Evolutionary conservation across 208 protist species (phyloP), one percentile per base, ranked within the genome.

Genomic region (Leishmania lainsoni): DNA sequence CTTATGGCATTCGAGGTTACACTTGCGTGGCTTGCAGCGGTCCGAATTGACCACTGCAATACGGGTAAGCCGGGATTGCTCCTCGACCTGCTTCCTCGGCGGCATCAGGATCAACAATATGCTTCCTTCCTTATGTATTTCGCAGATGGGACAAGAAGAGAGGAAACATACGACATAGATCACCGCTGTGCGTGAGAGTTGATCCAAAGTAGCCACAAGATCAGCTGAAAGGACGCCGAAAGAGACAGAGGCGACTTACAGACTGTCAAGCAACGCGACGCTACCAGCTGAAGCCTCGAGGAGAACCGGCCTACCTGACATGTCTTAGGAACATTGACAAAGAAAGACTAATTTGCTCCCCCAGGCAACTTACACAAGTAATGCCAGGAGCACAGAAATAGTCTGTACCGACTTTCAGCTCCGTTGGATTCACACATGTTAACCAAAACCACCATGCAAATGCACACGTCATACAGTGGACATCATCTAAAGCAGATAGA

Each of bases 21-120:
- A 99, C 86, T 99, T 99, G 76, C 98, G 98, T 51, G 99, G 99
- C 92, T 99, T 99, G 91, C 99, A 99, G 73, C 98, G 95, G 86
- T 99, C 99, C 35, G 76, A 79, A 79, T 98, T 98, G 20, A 99
- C 99, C 83, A 99, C 99, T 66, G 99, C 99, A 91, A 99, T 99
- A 91, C 99, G 98, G 32, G 98, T 99, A 48, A 99, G 89, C 87
- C 96, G 93, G 10, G 98, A 99, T 65, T 93, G 88, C 85, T 97
- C 94, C 73, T 98, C 94, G 54, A 82, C 83, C 70, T 94, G 86
- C 68, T 88, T 90, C 78, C 92, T 95, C 17, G 92, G 91, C 74
- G 90, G 92, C 92, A 97, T 97, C 20, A 32, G 29, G 42, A 45
- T 76, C 2, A 16, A 58, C 29, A 48, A 51, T 29, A 61, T 39